phyloP scores from a whole-genome alignment of 2,329 filamentous ascomycete species.

The Myriangium duriaei region DNA sequence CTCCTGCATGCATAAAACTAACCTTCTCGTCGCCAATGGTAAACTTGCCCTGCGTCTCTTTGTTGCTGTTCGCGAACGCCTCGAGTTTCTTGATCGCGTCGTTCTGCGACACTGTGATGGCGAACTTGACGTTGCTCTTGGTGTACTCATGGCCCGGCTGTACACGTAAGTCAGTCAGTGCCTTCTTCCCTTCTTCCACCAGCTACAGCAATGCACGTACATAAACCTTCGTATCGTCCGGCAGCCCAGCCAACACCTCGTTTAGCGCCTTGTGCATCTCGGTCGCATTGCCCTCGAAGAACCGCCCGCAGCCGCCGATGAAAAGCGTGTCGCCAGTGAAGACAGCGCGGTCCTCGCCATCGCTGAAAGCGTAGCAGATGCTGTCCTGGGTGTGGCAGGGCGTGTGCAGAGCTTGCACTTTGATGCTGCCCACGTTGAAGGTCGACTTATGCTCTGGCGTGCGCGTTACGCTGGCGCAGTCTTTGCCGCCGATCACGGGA shows the following conservation, averaged over 20 bases:
- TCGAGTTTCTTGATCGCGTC: constrained; percentile 66
- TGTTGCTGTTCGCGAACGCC: constrained; percentile 63
- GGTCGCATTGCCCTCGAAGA: constrained; percentile 80
- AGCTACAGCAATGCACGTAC: constrained; percentile 36
- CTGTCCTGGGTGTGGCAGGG: constrained; percentile 98
- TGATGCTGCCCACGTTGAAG: constrained; percentile 75
- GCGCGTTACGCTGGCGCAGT: constrained; percentile 67
- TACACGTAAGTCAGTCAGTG: constrained; percentile 1
- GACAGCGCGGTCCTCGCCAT: constrained; percentile 63
- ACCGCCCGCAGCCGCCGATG: constrained; percentile 85
- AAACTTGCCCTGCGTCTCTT: constrained; percentile 87
- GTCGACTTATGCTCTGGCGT: constrained; percentile 63
- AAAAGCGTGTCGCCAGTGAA: constrained; percentile 97
- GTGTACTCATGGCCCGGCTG: constrained; percentile 96
- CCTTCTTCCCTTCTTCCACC: not conserved
- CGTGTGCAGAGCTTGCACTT: constrained; percentile 79
- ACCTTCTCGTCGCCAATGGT: constrained; percentile 97
- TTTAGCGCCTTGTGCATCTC: constrained; percentile 95
- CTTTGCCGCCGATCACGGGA: constrained; percentile 73
- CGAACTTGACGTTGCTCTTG: constrained; percentile 90
- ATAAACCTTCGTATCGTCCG: constrained; percentile 85
- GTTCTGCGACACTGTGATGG: constrained; percentile 59
- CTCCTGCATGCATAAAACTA: constrained; percentile 14
- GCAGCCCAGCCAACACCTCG: constrained; percentile 64
- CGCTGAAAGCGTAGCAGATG: constrained; percentile 88